phyloP scores from a whole-genome alignment of 257 asterid genomes.

The Paulownia fortunei region DNA sequence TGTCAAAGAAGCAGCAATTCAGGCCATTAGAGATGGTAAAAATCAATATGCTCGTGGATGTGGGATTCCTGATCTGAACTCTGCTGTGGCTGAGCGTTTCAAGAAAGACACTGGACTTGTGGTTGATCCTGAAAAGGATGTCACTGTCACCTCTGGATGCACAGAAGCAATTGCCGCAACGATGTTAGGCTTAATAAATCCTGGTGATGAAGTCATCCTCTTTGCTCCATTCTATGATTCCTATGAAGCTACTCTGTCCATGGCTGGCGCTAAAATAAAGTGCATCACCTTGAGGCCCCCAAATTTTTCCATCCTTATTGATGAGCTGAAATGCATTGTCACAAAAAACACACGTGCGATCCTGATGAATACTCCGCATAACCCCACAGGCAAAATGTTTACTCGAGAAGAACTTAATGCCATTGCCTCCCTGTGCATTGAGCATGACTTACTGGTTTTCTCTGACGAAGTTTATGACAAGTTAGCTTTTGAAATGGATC shows the following conservation, averaged over 20 bases:
- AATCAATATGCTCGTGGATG: slow-evolving; percentile 95
- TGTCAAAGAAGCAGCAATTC: slow-evolving; percentile 93
- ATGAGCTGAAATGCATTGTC: slow-evolving; percentile 65
- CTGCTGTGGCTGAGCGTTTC: slow-evolving; percentile 83
- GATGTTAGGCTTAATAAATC: slow-evolving; percentile 81
- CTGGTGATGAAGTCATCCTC: slow-evolving; percentile 87
- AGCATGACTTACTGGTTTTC: slow-evolving; percentile 72
- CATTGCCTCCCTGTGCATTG: slow-evolving; percentile 76
- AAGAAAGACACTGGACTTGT: slow-evolving; percentile 73
- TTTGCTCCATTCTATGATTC: slow-evolving; percentile 97
- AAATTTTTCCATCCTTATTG: slow-evolving; percentile 75
- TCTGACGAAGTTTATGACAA: slow-evolving; percentile 92
- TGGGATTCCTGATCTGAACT: slow-evolving; percentile 86
- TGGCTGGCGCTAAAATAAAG: slow-evolving; percentile 88
- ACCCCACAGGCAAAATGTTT: slow-evolving; percentile 96
- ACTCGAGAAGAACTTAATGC: slow-evolving; percentile 63
- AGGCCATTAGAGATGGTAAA: slow-evolving; percentile 73
- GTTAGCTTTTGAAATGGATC: slow-evolving; percentile 87
- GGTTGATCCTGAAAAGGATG: slow-evolving; percentile 84
- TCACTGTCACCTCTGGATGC: slow-evolving; percentile 91
- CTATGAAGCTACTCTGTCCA: slow-evolving; percentile 91
- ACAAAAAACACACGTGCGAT: slow-evolving; percentile 82
- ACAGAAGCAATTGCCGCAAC: slow-evolving; percentile 98
- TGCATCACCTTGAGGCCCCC: slow-evolving; percentile 76
- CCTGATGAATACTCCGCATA: slow-evolving; percentile 87